These are phyloP conservation scores for Pseudisothecium myosuroides DNA, from an alignment of 225 moss, liverwort and hornwort species.

Conservation along the genomic window DNA sequence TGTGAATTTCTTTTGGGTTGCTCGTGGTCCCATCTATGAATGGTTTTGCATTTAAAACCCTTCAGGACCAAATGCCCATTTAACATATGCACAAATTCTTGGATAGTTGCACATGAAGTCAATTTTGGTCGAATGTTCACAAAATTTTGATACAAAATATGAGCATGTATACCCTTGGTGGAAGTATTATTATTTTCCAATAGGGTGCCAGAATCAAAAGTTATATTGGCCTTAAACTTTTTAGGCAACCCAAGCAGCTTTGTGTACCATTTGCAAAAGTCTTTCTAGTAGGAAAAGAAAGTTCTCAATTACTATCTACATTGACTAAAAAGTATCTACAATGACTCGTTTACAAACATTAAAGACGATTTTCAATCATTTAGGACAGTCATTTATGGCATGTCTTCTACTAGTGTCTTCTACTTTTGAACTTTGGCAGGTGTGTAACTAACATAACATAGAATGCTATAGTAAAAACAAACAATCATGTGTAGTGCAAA, in stretches of 20 bases:
- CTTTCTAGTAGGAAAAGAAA: not conserved
- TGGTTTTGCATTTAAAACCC: not conserved
- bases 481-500: too few species aligned
- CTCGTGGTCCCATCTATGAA: fast-evolving
- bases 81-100: not conserved
- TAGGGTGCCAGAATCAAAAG: not conserved
- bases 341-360: not conserved
- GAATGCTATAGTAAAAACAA: not conserved
- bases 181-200: not conserved
- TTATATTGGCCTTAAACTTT: too few species aligned
- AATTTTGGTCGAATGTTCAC: fast-evolving
- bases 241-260: fast-evolving
- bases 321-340: too few species aligned
- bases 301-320: not conserved
- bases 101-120: not conserved
- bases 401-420: not conserved
- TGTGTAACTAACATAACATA: not conserved
- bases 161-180: fast-evolving
- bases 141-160: not conserved
- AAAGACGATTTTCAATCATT: not conserved
- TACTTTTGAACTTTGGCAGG: not conserved
- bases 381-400: not conserved
- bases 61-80: not conserved
- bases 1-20: not conserved
- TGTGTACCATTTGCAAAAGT: not conserved